Conservation (phyloP, 352 stramenopile species). For the Pythium periplocum region DNA sequence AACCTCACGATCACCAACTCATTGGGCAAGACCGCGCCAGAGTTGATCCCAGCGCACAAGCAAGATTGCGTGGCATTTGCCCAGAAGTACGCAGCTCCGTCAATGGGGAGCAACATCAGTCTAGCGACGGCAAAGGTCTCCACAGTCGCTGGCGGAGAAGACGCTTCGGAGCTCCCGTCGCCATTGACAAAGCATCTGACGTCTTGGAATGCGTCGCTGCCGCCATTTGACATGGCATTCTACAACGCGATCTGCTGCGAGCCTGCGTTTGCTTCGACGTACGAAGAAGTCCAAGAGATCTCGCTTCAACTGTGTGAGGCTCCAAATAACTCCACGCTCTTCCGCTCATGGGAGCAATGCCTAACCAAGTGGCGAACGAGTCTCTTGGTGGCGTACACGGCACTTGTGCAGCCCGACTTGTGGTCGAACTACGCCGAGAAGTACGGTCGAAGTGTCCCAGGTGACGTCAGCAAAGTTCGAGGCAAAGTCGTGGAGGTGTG, state of each 20-base stretch:
- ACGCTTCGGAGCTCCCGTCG: conserved; percentile 45
- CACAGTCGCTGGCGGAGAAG: conserved; percentile 51
- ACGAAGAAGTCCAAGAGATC: conserved; percentile 58
- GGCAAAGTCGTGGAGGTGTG: conserved; percentile 35
- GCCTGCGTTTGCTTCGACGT: conserved; percentile 47
- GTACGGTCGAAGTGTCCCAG: conserved; percentile 39
- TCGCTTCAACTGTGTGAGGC: conserved; percentile 38
- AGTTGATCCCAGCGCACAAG: conserved; percentile 52
- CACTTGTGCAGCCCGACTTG: conserved; percentile 54
- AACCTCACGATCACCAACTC: conserved; percentile 68
- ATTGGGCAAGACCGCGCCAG: conserved; percentile 56
- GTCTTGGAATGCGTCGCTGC: conserved; percentile 67
- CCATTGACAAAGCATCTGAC: conserved; percentile 33
- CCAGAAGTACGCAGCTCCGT: conserved; percentile 49
- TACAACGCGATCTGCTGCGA: conserved; percentile 79
- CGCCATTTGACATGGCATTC: conserved; percentile 69
- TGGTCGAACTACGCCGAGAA: conserved; percentile 67
- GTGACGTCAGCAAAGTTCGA: conserved; percentile 31
- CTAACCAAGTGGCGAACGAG: conserved; percentile 56
- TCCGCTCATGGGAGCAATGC: conserved; percentile 45
- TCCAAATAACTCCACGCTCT: conserved; percentile 23
- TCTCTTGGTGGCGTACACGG: conserved; percentile 60
- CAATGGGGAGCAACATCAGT: conserved; percentile 13
- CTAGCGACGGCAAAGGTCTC: conserved; percentile 11
- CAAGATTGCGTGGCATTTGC: conserved; percentile 53